Base-by-base conservation (phyloP, 140 eudicot genomes). In the Flaveria floridana region DNA sequence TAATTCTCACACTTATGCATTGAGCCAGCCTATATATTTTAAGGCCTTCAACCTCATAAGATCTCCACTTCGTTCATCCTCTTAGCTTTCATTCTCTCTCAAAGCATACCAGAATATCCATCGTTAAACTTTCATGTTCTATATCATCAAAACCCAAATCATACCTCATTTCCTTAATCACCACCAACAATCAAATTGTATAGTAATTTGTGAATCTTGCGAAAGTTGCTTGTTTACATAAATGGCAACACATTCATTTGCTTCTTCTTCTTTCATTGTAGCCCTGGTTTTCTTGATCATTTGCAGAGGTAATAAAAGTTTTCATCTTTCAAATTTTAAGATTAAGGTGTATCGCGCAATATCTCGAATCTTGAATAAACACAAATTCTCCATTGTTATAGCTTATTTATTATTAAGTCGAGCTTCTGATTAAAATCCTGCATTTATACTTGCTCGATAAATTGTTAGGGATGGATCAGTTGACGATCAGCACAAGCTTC, bases 381-480 rank as follows among this genome's bases (percentile, higher is more conserved):
- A 23, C 25, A 23, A 23, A 23, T 23, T 23, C 25, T 1, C 25
- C 25, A 23, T 23, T 23, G 25, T 23, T 23, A 23, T 23, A 23
- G 25, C 25, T 23, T 23, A 23, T 23, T 23, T 23, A 23, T 23
- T 23, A 23, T 23, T 23, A 23, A 23, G 25, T 23, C 25, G 25
- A 23, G 25, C 1, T 23, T 23, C 25, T 23, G 25, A 23, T 23
- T 23, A 23, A 23, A 23, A 23, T 23, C 25, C 25, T 23, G 25
- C 34, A 67, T 76, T 67, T n/a, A 77, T 47, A 39, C 47, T 59
- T 69, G 51, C 46, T 77, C 3, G 52, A 48, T 70, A 20, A 68
- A 46, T 78, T 61, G 65, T 26, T 70, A 77, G 81, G 79, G 78
- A 78, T 78, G 78, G 82, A 78, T 78, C 82, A 18, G 72, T 62